Evolutionary conservation across 495 filamentous ascomycete species (phyloP).

Genomic region (Podospora sp.): DNA sequence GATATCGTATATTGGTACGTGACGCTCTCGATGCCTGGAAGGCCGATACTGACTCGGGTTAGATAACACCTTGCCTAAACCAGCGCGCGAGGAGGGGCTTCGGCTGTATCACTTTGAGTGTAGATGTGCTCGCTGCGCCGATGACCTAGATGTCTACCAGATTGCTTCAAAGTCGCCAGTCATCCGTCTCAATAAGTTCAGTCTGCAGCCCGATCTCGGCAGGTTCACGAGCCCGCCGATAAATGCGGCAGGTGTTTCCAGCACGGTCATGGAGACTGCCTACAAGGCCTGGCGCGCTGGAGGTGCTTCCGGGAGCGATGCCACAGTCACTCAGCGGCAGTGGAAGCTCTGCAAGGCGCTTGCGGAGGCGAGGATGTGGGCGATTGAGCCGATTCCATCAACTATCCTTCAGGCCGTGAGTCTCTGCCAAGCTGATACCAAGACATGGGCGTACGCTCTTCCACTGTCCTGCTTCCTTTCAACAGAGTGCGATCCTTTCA

Average conservation of each 20-base stretch:
- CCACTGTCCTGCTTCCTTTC: constrained; percentile 43
- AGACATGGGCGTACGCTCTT: constrained; percentile 35
- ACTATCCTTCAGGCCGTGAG: constrained; percentile 9
- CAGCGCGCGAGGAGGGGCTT: constrained; percentile 38
- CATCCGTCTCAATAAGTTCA: constrained; percentile 42
- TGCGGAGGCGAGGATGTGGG: constrained; percentile 41
- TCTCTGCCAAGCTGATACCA: constrained; percentile 19
- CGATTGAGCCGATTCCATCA: constrained; percentile 41
- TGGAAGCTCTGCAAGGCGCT: constrained; percentile 45
- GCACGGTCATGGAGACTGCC: constrained; percentile 26
- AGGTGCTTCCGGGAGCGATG: constrained; percentile 9
- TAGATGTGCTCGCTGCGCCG: constrained; percentile 43
- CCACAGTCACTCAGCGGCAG: constrained; percentile 23
- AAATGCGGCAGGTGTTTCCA: constrained; percentile 28
- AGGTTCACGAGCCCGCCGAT: constrained; percentile 30
- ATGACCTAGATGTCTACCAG: constrained; percentile 50
- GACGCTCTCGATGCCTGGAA: background rate
- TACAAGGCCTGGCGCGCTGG: constrained; percentile 27
- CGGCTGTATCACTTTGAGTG: constrained; percentile 49
- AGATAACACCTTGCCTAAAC: constrained; percentile 40
- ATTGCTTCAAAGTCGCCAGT: constrained; percentile 40
- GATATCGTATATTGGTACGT: constrained; percentile 55
- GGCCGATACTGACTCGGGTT: constrained; percentile 8
- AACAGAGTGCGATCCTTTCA: constrained; percentile 41
- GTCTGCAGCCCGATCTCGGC: constrained; percentile 29